Percentiles rank a stretch among this genome's conserved stretches.
Conservation (phyloP, 371 early-diverging fungal genomes). For the Circinella umbellata region DNA sequence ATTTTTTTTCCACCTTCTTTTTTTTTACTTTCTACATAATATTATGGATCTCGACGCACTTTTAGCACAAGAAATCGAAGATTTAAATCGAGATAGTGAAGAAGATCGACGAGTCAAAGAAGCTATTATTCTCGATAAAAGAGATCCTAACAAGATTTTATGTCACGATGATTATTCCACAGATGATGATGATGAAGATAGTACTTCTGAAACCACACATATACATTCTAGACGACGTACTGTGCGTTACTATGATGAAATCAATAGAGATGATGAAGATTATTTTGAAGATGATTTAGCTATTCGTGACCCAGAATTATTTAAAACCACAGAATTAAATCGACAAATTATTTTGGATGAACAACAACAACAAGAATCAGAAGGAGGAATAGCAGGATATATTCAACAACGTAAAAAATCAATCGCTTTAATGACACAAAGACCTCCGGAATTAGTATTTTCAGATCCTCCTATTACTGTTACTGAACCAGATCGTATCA, state of each 20-base stretch:
- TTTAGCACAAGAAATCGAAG: slow-evolving; percentile 48
- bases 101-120: slow-evolving; percentile 48
- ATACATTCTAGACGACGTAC: slow-evolving; percentile 3
- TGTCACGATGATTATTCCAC: slow-evolving; percentile 27
- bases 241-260: slow-evolving; percentile 21
- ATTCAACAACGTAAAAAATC: slow-evolving; percentile 23
- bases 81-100: slow-evolving; percentile 47
- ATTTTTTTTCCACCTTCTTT: background rate
- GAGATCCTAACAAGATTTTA: slow-evolving; percentile 50
- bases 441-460: slow-evolving; percentile 41
- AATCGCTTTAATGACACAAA: slow-evolving; percentile 5
- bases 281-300: slow-evolving; percentile 52
- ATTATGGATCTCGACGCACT: slow-evolving; percentile 35
- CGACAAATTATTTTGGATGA: slow-evolving; percentile 44
- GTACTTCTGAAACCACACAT: slow-evolving; percentile 18
- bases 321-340: slow-evolving; percentile 50
- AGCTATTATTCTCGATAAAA: slow-evolving; percentile 49
- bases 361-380: background rate
- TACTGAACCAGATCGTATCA: slow-evolving; percentile 37
- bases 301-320: slow-evolving; percentile 57
- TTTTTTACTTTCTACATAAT: background rate
- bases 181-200: slow-evolving; percentile 19
- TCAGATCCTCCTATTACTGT: slow-evolving; percentile 42
- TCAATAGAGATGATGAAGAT: slow-evolving; percentile 38
- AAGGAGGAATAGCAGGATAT: background rate